A percentile compares a stretch with the other conserved stretches of the same genome.
phyloP scores from a whole-genome alignment of 768 basidiomycete genomes.

The Lentinula lateritia region DNA sequence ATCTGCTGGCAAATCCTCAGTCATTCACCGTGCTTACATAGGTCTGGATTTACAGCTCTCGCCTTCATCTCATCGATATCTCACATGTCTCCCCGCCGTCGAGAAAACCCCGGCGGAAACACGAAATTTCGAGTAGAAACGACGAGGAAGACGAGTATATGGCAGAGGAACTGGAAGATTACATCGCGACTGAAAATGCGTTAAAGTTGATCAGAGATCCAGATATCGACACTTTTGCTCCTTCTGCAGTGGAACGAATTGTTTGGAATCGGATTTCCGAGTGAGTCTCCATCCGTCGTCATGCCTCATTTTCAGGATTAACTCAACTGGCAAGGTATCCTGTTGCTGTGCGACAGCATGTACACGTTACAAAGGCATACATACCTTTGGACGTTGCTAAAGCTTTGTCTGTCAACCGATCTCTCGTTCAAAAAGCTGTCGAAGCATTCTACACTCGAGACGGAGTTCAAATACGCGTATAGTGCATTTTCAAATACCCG shows the following conservation, averaged over 20 bases:
- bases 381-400: conserved; percentile 77
- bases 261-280: conserved; percentile 69
- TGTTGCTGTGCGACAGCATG: conserved; percentile 50
- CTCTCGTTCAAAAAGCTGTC: conserved; percentile 78
- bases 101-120: conserved; percentile 46
- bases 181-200: conserved; percentile 57
- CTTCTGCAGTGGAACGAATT: conserved; percentile 50
- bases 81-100: conserved; percentile 62
- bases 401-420: conserved; percentile 56
- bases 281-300: conserved; percentile 29
- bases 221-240: conserved; percentile 51
- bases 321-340: conserved; percentile 56
- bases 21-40: conserved; percentile 32
- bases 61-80: conserved; percentile 84
- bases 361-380: conserved; percentile 75
- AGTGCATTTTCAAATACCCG: conserved; percentile 15
- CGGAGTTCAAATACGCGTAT: conserved; percentile 80
- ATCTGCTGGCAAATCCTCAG: conserved; percentile 23
- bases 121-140: conserved; percentile 27
- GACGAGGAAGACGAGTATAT: conserved; percentile 45
- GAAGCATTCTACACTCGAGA: conserved; percentile 97
- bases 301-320: neutral
- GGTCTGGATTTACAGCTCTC: conserved; percentile 88
- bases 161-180: conserved; percentile 41
- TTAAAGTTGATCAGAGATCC: conserved; percentile 54